Conservation (phyloP, 306 rosid genomes). For the Gastrolobium villosum region DNA sequence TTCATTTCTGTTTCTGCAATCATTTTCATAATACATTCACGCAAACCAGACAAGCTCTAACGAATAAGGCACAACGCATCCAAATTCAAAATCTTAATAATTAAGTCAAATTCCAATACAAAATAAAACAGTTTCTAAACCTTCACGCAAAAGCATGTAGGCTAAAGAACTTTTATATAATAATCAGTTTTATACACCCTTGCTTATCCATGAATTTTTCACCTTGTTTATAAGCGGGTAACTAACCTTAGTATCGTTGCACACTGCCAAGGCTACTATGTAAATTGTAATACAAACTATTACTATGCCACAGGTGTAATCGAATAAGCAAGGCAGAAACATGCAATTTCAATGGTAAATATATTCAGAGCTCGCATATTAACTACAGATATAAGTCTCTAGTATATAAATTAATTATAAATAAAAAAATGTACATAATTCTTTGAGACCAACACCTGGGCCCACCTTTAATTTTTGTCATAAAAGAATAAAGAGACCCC, state of each 20-base stretch:
- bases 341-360: background rate
- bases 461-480: too few relatives aligned
- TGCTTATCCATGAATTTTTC: background rate
- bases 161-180: background rate
- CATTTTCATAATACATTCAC: too few relatives aligned
- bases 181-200: background rate
- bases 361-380: background rate
- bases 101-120: background rate
- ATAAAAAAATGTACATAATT: too few relatives aligned
- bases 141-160: background rate
- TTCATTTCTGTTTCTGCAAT: conserved; percentile 58
- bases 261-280: too few relatives aligned
- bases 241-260: too few relatives aligned
- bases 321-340: background rate
- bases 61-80: background rate
- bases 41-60: background rate
- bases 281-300: too few relatives aligned
- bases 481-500: conserved; percentile 34
- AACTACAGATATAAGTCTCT: background rate
- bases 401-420: too few relatives aligned
- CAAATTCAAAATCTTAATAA: conserved; percentile 15
- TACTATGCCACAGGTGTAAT: background rate
- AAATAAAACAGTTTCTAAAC: background rate
- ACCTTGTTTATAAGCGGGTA: too few relatives aligned
- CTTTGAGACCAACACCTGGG: too few relatives aligned